A percentile compares a stretch with the other conserved stretches of the same genome.
These are phyloP conservation scores for Annona cherimola DNA, from an alignment of 164 flowering plant species.

Conservation along the genomic window DNA sequence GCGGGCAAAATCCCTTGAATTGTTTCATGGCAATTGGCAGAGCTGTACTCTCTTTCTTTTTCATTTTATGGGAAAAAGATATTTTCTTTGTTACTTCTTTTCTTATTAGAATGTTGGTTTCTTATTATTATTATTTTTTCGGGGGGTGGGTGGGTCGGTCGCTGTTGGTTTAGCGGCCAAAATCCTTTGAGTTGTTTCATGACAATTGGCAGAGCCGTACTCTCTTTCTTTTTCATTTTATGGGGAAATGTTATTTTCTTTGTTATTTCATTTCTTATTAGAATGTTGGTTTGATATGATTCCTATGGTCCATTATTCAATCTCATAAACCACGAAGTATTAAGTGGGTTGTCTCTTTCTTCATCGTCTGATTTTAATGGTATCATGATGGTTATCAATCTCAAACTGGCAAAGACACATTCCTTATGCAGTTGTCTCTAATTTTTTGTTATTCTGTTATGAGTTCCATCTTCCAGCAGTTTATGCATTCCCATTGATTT, in stretches of 20 bases:
- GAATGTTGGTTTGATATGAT: neutral
- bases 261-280: neutral
- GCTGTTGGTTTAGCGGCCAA: too few species aligned
- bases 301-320: neutral
- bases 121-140: neutral
- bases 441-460: neutral
- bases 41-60: neutral
- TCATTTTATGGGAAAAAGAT: neutral
- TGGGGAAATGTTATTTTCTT: neutral
- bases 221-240: neutral
- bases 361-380: neutral
- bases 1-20: too few species aligned
- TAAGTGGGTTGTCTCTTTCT: too few species aligned
- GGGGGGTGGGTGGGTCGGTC: too few species aligned
- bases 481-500: too few species aligned
- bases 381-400: neutral
- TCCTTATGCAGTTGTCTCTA: neutral
- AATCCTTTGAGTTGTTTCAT: neutral
- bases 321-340: too few species aligned
- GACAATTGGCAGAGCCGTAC: neutral
- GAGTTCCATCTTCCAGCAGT: too few species aligned
- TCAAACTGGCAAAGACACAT: too few species aligned
- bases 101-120: neutral
- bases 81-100: neutral
- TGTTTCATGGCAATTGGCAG: neutral